These are phyloP conservation scores for Penicillium sp. DNA, from an alignment of 2,329 filamentous ascomycete species.

Conservation along the genomic window DNA sequence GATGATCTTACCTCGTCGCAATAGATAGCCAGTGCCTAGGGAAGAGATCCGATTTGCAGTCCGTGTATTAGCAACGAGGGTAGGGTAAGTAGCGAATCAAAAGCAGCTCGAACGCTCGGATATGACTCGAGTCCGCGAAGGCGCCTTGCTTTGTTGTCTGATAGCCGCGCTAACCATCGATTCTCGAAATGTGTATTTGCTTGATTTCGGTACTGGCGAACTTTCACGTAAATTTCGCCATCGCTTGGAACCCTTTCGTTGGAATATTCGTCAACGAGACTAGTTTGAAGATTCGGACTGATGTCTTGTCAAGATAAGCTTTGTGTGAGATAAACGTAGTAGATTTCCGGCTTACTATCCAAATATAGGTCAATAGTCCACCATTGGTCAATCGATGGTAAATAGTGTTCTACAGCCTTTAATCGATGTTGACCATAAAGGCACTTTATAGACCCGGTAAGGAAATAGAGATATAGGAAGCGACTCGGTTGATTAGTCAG, in stretches of 20 bases:
- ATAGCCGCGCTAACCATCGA: conserved; percentile 14
- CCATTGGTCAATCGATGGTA: conserved; percentile 20
- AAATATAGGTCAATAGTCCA: conserved; percentile 32
- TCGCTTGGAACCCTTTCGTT: conserved; percentile 20
- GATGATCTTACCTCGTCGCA: background rate
- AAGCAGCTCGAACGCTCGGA: conserved; percentile 4
- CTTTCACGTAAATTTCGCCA: conserved; percentile 22
- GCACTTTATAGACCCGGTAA: conserved; percentile 11
- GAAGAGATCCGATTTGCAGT: background rate
- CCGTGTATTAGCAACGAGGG: conserved; percentile 4
- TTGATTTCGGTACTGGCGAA: conserved; percentile 21
- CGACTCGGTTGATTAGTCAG: conserved; percentile 3
- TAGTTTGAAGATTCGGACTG: conserved; percentile 5
- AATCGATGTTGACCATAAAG: conserved; percentile 27
- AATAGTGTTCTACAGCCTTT: conserved; percentile 17
- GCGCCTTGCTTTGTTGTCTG: conserved; percentile 15
- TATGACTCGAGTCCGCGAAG: conserved; percentile 12
- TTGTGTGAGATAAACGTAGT: too few species aligned
- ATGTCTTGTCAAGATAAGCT: conserved; percentile 14
- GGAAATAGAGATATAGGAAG: conserved; percentile 19
- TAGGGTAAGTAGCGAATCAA: conserved; percentile 6
- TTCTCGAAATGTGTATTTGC: conserved; percentile 17
- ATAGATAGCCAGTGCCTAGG: background rate
- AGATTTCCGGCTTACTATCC: conserved; percentile 4
- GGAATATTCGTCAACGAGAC: conserved; percentile 19